phyloP scores from a whole-genome alignment of 805 yeast species.

The Candida boleticola region DNA sequence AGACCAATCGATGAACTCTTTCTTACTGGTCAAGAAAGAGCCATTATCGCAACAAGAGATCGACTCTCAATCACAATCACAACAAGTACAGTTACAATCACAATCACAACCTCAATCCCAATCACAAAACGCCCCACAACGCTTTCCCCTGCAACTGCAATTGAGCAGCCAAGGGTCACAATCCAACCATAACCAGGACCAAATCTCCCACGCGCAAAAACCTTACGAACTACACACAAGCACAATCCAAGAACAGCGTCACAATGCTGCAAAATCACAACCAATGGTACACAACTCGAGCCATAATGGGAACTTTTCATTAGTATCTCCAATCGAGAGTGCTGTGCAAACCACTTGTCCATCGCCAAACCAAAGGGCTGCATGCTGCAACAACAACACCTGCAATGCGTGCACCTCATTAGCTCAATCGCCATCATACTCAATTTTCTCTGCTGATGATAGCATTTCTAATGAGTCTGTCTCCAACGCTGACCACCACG shows the following conservation, averaged over 20 bases:
- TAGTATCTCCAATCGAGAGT: not conserved
- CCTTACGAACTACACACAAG: not conserved
- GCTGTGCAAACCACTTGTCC: not conserved
- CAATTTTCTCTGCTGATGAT: slow-evolving; percentile 24
- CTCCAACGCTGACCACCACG: slow-evolving; percentile 14
- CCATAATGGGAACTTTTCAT: not conserved
- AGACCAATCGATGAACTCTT: not conserved
- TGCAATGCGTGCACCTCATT: slow-evolving; percentile 8
- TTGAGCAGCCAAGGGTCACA: no score
- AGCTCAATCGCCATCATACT: slow-evolving; percentile 25
- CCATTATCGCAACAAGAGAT: not conserved
- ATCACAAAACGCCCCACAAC: not conserved
- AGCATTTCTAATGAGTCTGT: slow-evolving; percentile 11
- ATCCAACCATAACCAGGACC: not conserved
- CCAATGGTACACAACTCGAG: not conserved
- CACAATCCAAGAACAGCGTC: not conserved
- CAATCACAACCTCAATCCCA: slow-evolving; percentile 5
- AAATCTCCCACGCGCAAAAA: not conserved
- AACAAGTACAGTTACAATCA: slow-evolving; percentile 4
- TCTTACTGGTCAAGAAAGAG: not conserved
- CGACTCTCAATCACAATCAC: slow-evolving; percentile 3
- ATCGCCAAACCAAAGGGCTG: not conserved
- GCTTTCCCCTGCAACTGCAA: no score
- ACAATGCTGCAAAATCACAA: not conserved
- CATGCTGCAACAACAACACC: slow-evolving; percentile 1